A percentile compares a stretch with the other conserved stretches of the same genome.
Evolutionary conservation across 2,329 filamentous ascomycete species (phyloP).

Genomic region (Tricladium varicosporioides): DNA sequence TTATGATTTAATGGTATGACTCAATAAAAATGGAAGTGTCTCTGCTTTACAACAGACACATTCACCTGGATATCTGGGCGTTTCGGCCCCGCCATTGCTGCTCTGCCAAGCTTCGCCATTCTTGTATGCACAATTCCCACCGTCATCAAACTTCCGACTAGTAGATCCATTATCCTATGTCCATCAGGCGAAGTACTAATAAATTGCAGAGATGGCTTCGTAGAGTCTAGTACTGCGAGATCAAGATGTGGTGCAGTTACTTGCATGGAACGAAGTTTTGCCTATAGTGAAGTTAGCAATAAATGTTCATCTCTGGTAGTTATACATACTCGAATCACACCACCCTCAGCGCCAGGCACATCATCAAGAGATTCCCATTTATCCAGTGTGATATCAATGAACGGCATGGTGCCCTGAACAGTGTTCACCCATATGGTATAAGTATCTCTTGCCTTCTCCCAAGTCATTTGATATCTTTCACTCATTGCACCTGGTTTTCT

Average conservation of each 20-base stretch:
- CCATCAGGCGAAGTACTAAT: slow-evolving; percentile 64
- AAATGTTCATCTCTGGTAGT: too few species aligned
- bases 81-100: neutral
- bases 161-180: slow-evolving; percentile 47
- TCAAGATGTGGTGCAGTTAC: neutral
- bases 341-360: neutral
- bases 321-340: neutral
- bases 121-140: neutral
- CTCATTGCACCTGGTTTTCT: neutral
- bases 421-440: neutral
- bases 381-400: neutral
- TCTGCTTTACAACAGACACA: neutral
- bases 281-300: neutral
- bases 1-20: neutral
- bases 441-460: neutral
- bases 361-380: neutral
- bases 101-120: neutral
- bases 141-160: neutral
- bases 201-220: slow-evolving; percentile 55
- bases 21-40: neutral
- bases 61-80: neutral
- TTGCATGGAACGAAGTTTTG: neutral
- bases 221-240: neutral
- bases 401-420: neutral
- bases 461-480: neutral